phyloP scores from a whole-genome alignment of 1,139 yeast species.

The Pichia sp. region DNA sequence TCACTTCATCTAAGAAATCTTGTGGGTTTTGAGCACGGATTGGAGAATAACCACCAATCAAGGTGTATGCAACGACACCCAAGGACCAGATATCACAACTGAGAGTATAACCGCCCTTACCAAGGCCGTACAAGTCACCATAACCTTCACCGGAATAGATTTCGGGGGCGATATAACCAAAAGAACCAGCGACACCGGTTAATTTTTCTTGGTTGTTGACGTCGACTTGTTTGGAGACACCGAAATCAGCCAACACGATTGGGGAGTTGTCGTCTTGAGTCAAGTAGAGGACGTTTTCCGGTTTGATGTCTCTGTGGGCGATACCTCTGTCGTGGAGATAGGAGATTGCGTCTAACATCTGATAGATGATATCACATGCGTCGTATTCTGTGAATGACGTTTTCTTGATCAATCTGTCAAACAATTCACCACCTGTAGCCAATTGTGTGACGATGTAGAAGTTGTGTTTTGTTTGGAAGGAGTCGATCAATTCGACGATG shows the following conservation, averaged over 20 bases:
- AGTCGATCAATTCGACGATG: conserved; percentile 78
- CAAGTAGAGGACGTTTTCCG: conserved; percentile 61
- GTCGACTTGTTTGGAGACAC: conserved; percentile 50
- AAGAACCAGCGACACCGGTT: conserved; percentile 57
- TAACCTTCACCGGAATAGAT: conserved; percentile 50
- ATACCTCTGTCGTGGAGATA: conserved; percentile 82
- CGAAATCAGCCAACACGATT: conserved; percentile 58
- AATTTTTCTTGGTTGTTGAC: conserved; percentile 55
- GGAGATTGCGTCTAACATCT: conserved; percentile 68
- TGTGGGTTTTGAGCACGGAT: conserved; percentile 81
- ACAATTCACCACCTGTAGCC: conserved; percentile 83
- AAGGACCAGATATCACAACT: conserved; percentile 62
- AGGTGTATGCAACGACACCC: conserved; percentile 77
- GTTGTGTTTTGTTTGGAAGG: conserved; percentile 84
- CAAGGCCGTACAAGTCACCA: conserved; percentile 38
- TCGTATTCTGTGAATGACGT: conserved; percentile 75
- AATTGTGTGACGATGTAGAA: conserved; percentile 87
- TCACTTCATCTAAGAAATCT: conserved; percentile 79
- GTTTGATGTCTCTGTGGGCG: conserved; percentile 91
- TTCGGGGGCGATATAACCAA: conserved; percentile 63
- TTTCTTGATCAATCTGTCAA: conserved; percentile 81
- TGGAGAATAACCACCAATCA: conserved; percentile 91
- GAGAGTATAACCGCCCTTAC: conserved; percentile 56
- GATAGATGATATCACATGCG: conserved; percentile 72
- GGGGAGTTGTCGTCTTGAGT: conserved; percentile 46